Conservation (phyloP, 306 rosid species). For the Canavalia gladiata region DNA sequence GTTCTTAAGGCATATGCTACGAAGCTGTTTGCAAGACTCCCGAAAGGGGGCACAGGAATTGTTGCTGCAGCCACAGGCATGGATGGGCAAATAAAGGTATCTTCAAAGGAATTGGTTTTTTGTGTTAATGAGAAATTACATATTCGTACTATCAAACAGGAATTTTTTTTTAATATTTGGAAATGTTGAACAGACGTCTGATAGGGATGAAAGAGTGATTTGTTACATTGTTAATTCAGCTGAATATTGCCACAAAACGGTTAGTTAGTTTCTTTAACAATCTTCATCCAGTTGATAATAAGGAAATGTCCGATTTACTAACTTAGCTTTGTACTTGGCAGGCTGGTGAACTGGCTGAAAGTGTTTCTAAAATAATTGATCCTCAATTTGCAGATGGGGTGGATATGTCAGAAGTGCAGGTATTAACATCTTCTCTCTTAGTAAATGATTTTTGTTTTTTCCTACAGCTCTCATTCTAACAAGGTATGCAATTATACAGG, state of each 20-base stretch:
- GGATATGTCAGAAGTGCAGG: conserved; percentile 99
- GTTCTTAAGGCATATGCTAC: conserved; percentile 94
- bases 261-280: conserved; percentile 63
- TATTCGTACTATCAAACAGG: conserved; percentile 33
- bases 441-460: conserved; percentile 1
- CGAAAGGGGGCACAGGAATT: conserved; percentile 97
- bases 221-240: conserved; percentile 98
- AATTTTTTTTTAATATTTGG: conserved; percentile 47
- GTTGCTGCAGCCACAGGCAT: conserved; percentile 99
- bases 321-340: conserved; percentile 55
- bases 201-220: conserved; percentile 96
- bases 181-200: conserved; percentile 83
- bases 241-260: conserved; percentile 95
- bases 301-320: conserved; percentile 41
- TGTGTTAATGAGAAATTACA: conserved; percentile 41
- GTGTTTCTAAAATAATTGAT: conserved; percentile 90
- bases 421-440: conserved; percentile 48
- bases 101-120: conserved; percentile 40
- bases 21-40: conserved; percentile 88
- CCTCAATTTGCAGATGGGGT: conserved; percentile 77
- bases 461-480: conserved; percentile 45
- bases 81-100: conserved; percentile 99
- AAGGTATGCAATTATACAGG: conserved; percentile 63
- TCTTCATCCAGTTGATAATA: conserved; percentile 40
- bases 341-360: conserved; percentile 99